Evolutionary conservation across 2,329 filamentous ascomycete species (phyloP).

Genomic region (Fusarium sp.): DNA sequence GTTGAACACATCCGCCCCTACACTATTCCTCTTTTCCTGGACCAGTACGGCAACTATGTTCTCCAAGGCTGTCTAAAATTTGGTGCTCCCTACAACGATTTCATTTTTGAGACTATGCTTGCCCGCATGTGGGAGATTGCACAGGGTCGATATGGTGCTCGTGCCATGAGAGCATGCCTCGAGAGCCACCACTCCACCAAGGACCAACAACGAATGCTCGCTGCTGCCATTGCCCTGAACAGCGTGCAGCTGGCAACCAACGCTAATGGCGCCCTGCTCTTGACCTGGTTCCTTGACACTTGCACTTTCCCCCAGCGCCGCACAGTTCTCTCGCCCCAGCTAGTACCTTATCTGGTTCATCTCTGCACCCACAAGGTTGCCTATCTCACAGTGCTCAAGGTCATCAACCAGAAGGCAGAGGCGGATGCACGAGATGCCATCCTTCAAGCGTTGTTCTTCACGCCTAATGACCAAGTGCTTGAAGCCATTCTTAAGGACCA

Average conservation of each 20-base stretch:
- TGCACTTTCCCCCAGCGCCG: conserved; percentile 94
- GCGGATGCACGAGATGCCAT: conserved; percentile 91
- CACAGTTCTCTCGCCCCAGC: conserved; percentile 88
- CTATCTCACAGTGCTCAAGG: conserved; percentile 95
- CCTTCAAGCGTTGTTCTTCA: conserved; percentile 92
- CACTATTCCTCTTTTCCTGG: conserved; percentile 90
- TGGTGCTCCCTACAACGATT: conserved; percentile 88
- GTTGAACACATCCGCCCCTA: conserved; percentile 87
- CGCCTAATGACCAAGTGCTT: conserved; percentile 83
- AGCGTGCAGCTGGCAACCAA: conserved; percentile 97
- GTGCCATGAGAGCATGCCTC: conserved; percentile 95
- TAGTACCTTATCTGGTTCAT: conserved; percentile 93
- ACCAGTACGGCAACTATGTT: conserved; percentile 99
- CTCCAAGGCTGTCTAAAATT: conserved; percentile 97
- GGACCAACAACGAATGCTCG: conserved; percentile 94
- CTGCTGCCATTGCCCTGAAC: conserved; percentile 93
- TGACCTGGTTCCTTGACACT: conserved; percentile 98
- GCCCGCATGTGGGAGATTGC: conserved; percentile 92
- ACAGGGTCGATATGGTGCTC: conserved; percentile 92
- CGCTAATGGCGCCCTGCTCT: conserved; percentile 89
- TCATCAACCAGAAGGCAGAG: conserved; percentile 98
- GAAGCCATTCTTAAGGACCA: conserved; percentile 94
- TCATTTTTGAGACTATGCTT: conserved; percentile 98
- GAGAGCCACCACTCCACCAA: conserved; percentile 96
- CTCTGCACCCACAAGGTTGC: conserved; percentile 99